Percentiles rank a stretch among this genome's conserved stretches.
phyloP scores from a whole-genome alignment of 805 yeast species.

The Zygosaccharomyces gambellarensis region DNA sequence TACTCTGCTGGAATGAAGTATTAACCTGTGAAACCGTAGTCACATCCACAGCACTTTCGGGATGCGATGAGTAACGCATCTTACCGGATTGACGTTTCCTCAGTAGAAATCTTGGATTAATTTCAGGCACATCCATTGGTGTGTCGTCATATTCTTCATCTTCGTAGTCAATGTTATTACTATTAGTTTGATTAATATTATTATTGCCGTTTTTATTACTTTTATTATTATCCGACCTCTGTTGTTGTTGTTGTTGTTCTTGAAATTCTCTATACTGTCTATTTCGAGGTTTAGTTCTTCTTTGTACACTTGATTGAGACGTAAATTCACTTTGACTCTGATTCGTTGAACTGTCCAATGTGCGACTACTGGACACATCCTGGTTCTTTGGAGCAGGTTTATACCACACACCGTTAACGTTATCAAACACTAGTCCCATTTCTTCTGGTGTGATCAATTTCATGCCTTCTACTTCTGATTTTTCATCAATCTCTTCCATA shows the following conservation, averaged over 20 bases:
- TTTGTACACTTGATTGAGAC: background rate
- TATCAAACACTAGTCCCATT: slow-evolving; percentile 25
- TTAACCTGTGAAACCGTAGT: slow-evolving; percentile 19
- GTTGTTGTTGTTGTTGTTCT: background rate
- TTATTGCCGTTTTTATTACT: background rate
- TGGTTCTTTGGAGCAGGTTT: slow-evolving; percentile 19
- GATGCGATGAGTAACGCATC: background rate
- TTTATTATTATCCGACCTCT: slow-evolving; percentile 1
- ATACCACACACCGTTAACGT: slow-evolving; percentile 27
- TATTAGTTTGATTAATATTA: background rate
- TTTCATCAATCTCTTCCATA: background rate
- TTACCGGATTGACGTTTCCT: background rate
- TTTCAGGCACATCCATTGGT: slow-evolving; percentile 26
- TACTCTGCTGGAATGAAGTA: slow-evolving; percentile 22
- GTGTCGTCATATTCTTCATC: slow-evolving; percentile 21
- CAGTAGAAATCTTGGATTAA: slow-evolving; percentile 16
- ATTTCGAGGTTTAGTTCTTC: background rate
- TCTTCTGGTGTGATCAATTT: slow-evolving; percentile 27
- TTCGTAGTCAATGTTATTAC: background rate
- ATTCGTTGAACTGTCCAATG: slow-evolving; percentile 15
- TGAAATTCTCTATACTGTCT: background rate
- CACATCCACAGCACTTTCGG: slow-evolving; percentile 5
- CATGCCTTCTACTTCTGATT: slow-evolving; percentile 6
- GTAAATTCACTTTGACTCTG: slow-evolving; percentile 2
- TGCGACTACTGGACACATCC: slow-evolving; percentile 24